phyloP scores from a whole-genome alignment of 83 land plant species.

The Thuja plicata region DNA sequence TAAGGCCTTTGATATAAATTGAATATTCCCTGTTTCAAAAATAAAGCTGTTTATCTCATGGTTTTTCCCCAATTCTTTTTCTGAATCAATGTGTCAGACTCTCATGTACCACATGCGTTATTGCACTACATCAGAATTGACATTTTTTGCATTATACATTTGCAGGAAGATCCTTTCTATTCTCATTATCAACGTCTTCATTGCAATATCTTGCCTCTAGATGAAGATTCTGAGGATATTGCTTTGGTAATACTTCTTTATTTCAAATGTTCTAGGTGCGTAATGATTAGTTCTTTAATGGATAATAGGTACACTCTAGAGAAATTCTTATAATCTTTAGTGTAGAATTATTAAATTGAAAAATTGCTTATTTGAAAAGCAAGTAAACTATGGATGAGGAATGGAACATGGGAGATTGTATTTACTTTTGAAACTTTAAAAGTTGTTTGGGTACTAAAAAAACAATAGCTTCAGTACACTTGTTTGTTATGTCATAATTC shows the following conservation, averaged over 20 bases:
- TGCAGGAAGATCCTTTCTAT: constrained; percentile 72
- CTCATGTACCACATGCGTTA: background rate
- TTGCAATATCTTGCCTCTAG: constrained; percentile 64
- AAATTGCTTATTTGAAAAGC: background rate
- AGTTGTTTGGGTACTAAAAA: background rate
- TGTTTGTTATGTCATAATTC: background rate
- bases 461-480: background rate
- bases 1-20: constrained; percentile 11
- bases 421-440: background rate
- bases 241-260: constrained; percentile 37
- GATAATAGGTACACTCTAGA: background rate
- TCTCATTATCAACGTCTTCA: constrained; percentile 59
- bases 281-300: background rate
- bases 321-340: background rate
- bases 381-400: background rate
- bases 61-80: background rate
- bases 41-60: background rate
- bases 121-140: background rate
- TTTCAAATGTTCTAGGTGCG: background rate
- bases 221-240: constrained; percentile 48
- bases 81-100: background rate
- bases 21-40: background rate
- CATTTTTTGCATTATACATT: background rate
- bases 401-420: background rate
- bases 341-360: background rate